Base-by-base conservation (phyloP, 768 basidiomycete species). In the Collybia nuda region DNA sequence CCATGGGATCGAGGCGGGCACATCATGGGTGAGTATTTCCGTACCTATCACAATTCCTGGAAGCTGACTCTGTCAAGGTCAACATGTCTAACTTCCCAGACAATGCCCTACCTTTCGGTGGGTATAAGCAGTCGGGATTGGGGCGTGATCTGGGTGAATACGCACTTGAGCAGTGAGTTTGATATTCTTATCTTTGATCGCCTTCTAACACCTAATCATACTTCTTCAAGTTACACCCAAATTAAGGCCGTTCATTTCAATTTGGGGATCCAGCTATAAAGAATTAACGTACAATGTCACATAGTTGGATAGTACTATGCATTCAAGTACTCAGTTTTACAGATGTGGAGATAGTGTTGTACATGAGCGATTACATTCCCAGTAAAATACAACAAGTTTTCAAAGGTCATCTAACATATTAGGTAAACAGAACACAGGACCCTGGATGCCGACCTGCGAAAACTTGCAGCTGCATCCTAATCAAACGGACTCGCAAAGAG, bases 141-240 rank as follows among this genome's bases (percentile, higher is more conserved):
- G 91, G 91, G 17, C 78, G 88, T 24, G 91, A 93, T 66, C 65
- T 86, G 36, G 91, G 90, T 24, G 84, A 89, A 53, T 88, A 92
- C 65, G 91, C 88, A 12, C 62, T 86, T 35, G 67, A 75, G 35
- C 79, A 80, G 81, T 84, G 61, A 41, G 77, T 69, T 1, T 40
- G 18, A n/a, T 24, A 42, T 23, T 44, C 18, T 19, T 41, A 18
- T 9, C n/a, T 11, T 35, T 36, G 5, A 14, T 18, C 32, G 7
- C 39, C 6, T 21, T 5, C 15, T n/a, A 38, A 7, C 18, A 15
- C 2, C 21, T n/a, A 22, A 23, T 40, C 44, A 38, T 46, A 38
- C 14, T 43, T 6, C 9, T 17, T 12, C n/a, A n/a, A 48, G 47
- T n/a, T 48, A 48, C 19, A 48, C 47, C 19, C 38, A 48, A 28